phyloP scores from a whole-genome alignment of 2,329 filamentous ascomycete genomes.

The Fusarium acutatum region DNA sequence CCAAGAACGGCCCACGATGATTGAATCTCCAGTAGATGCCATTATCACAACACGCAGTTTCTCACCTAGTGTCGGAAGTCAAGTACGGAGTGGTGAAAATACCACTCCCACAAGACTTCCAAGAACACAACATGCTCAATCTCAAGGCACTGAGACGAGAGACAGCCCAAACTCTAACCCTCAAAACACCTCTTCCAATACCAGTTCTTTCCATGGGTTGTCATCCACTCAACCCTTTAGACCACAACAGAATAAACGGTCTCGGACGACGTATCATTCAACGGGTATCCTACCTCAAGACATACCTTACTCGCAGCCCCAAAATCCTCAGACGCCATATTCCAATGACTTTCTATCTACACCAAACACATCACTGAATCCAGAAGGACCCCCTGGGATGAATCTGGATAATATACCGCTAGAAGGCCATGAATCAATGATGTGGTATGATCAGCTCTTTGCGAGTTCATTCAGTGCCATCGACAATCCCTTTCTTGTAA shows the following conservation, averaged over 20 bases:
- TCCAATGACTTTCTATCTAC: background rate
- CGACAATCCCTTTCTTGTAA: slow-evolving; percentile 46
- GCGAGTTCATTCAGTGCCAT: slow-evolving; percentile 47
- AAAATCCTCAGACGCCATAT: background rate
- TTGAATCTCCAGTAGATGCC: slow-evolving; percentile 22
- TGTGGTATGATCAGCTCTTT: slow-evolving; percentile 48
- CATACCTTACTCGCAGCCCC: background rate
- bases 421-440: slow-evolving; percentile 47
- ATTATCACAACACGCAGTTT: slow-evolving; percentile 8
- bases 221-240: background rate
- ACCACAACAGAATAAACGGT: background rate
- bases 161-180: background rate
- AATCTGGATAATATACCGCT: slow-evolving; percentile 21
- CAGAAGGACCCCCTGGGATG: background rate
- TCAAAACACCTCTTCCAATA: background rate
- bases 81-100: background rate
- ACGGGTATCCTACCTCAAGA: background rate
- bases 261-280: background rate
- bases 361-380: background rate
- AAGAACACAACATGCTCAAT: background rate
- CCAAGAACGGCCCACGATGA: background rate
- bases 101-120: background rate
- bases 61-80: background rate
- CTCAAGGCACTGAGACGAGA: background rate
- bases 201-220: background rate